phyloP scores from a whole-genome alignment of 2,329 filamentous ascomycete genomes.

The Blumeria hordei region DNA sequence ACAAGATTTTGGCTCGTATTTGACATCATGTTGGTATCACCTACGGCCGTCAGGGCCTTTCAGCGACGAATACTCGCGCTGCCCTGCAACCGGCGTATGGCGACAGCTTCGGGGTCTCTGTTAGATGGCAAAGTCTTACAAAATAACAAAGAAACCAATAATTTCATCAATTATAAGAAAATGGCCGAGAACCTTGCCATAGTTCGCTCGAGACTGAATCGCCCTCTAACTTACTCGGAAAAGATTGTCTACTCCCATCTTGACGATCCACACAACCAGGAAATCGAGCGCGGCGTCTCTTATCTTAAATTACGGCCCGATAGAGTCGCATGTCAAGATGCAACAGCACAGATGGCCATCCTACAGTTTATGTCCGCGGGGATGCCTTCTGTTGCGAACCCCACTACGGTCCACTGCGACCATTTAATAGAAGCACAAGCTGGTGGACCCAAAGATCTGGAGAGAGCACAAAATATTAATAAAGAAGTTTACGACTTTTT shows the following conservation, averaged over 20 bases:
- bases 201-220: slow-evolving; percentile 72
- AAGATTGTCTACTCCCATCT: slow-evolving; percentile 98
- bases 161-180: slow-evolving; percentile 99
- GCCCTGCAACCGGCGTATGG: slow-evolving; percentile 47
- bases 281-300: slow-evolving; percentile 83
- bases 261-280: slow-evolving; percentile 87
- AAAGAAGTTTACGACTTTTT: slow-evolving; percentile 99
- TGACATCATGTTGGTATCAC: slow-evolving; percentile 37
- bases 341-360: slow-evolving; percentile 98
- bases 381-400: slow-evolving; percentile 86
- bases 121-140: slow-evolving; percentile 93
- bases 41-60: slow-evolving; percentile 43
- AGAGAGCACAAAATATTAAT: slow-evolving; percentile 77
- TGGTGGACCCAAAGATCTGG: slow-evolving; percentile 83
- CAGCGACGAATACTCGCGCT: slow-evolving; percentile 34
- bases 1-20: too few species aligned
- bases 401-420: slow-evolving; percentile 91
- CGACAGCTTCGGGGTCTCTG: slow-evolving; percentile 63
- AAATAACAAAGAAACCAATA: slow-evolving; percentile 86
- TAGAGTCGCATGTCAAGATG: slow-evolving; percentile 97
- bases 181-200: slow-evolving; percentile 93
- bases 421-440: slow-evolving; percentile 97
- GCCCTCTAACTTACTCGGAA: slow-evolving; percentile 84
- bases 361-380: slow-evolving; percentile 99
- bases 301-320: slow-evolving; percentile 95